Evolutionary conservation across 305 asterid species (phyloP).

Genomic region (Galium porrigens): DNA sequence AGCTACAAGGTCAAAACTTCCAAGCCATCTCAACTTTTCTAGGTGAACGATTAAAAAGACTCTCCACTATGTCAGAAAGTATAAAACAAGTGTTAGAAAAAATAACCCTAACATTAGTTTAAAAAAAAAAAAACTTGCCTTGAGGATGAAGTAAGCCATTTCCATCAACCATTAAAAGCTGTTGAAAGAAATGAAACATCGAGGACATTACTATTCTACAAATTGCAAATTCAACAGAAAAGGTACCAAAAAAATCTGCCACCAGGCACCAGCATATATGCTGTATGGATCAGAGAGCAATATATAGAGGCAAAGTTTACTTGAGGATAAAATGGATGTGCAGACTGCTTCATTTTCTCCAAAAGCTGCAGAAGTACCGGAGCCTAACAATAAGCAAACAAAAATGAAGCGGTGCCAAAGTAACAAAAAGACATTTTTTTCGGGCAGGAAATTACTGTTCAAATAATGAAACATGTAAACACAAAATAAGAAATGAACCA

Average conservation of each 20-base stretch:
- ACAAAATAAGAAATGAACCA: not conserved
- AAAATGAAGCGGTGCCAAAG: conserved; percentile 4
- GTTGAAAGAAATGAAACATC: conserved; percentile 16
- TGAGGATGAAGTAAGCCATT: conserved; percentile 90
- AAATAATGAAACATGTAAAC: not conserved
- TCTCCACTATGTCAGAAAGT: not conserved
- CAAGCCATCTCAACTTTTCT: not conserved
- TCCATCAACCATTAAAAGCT: conserved; percentile 88
- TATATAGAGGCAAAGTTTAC: conserved; percentile 20
- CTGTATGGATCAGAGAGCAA: not conserved
- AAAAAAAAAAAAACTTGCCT: conserved; percentile 39
- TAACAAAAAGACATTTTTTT: not conserved
- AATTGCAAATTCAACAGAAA: not conserved
- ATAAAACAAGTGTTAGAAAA: not conserved
- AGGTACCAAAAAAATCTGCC: not conserved
- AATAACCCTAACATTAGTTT: not conserved
- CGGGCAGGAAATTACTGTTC: not conserved
- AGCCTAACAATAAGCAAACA: conserved; percentile 31
- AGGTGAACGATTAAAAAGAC: not conserved
- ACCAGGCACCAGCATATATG: not conserved
- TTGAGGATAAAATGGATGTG: conserved; percentile 52
- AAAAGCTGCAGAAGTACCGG: conserved; percentile 66
- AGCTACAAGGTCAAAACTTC: not conserved
- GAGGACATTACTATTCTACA: not conserved
- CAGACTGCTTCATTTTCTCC: conserved; percentile 45